phyloP scores from a whole-genome alignment of 495 filamentous ascomycete genomes.

The Venustampulla echinocandica region DNA sequence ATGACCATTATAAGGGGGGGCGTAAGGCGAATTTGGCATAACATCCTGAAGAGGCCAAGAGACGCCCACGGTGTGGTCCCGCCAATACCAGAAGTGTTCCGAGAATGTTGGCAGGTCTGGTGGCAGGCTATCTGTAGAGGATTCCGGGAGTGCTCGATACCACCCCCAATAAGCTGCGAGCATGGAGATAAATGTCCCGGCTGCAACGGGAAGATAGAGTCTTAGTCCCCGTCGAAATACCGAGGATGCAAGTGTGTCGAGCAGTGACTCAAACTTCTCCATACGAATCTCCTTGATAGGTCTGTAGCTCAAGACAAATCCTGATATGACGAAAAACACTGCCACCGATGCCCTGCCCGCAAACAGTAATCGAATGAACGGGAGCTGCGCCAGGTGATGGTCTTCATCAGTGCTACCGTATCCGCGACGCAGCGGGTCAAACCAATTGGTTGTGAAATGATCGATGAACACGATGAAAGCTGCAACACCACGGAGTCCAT shows the following conservation, averaged over 20 bases:
- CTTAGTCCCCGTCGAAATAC: constrained; percentile 55
- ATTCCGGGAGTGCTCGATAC: constrained; percentile 20
- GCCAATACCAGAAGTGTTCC: constrained; percentile 42
- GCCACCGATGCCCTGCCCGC: constrained; percentile 59
- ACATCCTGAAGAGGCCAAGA: constrained; percentile 20
- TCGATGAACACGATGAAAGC: constrained; percentile 41
- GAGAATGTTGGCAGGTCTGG: constrained; percentile 27
- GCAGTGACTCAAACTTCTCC: constrained; percentile 27
- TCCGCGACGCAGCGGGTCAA: constrained; percentile 25
- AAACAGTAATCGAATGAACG: constrained; percentile 51
- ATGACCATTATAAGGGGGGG: constrained; percentile 46
- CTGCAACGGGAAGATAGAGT: constrained; percentile 51
- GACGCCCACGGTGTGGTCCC: constrained; percentile 34
- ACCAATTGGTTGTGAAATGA: constrained; percentile 31
- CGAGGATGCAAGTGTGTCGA: constrained; percentile 39
- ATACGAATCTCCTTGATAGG: constrained; percentile 47
- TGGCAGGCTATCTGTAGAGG: constrained; percentile 7
- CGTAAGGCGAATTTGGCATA: constrained; percentile 37
- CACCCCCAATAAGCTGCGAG: constrained; percentile 38
- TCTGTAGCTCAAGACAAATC: constrained; percentile 57
- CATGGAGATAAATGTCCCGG: constrained; percentile 50
- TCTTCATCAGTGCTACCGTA: constrained; percentile 33
- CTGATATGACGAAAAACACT: constrained; percentile 66
- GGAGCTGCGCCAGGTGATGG: constrained; percentile 45
- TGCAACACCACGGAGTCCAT: constrained; percentile 45